These are phyloP conservation scores for Herpetomonas samuelpessoai DNA, from an alignment of 208 protist genomes.

Conservation along the genomic window DNA sequence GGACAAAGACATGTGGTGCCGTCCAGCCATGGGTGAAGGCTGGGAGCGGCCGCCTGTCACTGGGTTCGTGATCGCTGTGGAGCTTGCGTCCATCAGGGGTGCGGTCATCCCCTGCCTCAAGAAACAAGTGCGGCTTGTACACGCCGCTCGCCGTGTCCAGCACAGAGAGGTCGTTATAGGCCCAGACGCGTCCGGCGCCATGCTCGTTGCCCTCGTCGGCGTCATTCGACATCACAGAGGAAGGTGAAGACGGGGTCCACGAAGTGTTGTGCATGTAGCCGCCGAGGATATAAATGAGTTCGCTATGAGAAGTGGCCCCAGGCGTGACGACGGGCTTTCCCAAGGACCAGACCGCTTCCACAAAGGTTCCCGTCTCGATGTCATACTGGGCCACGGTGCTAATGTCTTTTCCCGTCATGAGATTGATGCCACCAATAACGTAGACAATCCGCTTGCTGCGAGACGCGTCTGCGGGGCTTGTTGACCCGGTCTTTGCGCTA, in stretches of 20 bases:
- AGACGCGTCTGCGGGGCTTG: too few species aligned
- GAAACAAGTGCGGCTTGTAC: constrained; percentile 6
- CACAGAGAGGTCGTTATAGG: constrained; percentile 14
- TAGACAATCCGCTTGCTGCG: constrained; percentile 21
- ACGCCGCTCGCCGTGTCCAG: constrained; percentile 19
- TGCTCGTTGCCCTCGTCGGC: too few species aligned
- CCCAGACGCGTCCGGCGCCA: neutral
- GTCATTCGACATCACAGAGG: constrained; percentile 4
- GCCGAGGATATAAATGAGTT: constrained; percentile 17
- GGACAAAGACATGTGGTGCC: too few species aligned
- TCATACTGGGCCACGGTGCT: constrained; percentile 39
- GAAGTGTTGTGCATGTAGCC: too few species aligned
- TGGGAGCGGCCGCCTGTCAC: too few species aligned
- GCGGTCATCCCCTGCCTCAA: neutral
- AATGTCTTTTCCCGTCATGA: constrained; percentile 7
- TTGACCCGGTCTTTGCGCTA: too few species aligned
- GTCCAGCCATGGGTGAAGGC: too few species aligned
- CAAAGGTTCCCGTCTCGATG: constrained; percentile 25
- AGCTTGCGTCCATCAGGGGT: too few species aligned
- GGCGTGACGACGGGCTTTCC: constrained; percentile 17
- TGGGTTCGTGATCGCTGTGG: too few species aligned
- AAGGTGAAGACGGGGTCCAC: neutral
- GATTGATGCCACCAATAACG: constrained; percentile 21
- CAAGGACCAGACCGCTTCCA: constrained; percentile 36
- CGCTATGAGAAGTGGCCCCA: constrained; percentile 21